Evolutionary conservation across 1,139 yeast genomes (phyloP).

Genomic region (Pichia sp.): DNA sequence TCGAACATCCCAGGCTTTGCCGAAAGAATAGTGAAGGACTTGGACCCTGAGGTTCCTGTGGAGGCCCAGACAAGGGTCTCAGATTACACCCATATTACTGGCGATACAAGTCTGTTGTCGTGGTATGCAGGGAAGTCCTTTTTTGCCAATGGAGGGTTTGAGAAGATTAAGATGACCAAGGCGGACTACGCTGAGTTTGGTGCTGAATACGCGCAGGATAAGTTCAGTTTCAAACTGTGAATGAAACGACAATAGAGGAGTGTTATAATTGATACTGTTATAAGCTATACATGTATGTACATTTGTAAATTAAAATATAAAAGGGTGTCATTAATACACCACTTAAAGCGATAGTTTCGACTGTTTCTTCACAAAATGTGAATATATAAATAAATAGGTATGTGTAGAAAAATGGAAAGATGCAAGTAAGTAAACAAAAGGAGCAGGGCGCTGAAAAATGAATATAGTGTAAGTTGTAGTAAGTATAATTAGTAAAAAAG

Average conservation of each 20-base stretch:
- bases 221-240: constrained; percentile 55
- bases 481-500: background rate
- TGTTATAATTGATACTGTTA: background rate
- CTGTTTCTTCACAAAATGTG: background rate
- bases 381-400: background rate
- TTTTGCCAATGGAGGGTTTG: constrained; percentile 46
- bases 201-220: constrained; percentile 68
- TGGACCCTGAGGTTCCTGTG: constrained; percentile 63
- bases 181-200: constrained; percentile 88
- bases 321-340: background rate
- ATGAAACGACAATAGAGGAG: background rate
- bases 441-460: background rate
- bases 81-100: constrained; percentile 15
- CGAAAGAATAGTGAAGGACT: constrained; percentile 53
- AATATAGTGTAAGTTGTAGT: background rate
- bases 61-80: constrained; percentile 33
- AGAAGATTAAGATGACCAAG: constrained; percentile 58
- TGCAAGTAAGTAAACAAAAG: background rate
- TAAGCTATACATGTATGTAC: background rate
- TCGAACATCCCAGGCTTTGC: constrained; percentile 65
- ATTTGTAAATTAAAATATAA: background rate
- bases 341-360: background rate
- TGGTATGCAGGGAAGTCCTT: constrained; percentile 58
- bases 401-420: background rate
- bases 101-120: constrained; percentile 35